Conservation (phyloP, 208 protist genomes). For the Tetramitus jugosus region DNA sequence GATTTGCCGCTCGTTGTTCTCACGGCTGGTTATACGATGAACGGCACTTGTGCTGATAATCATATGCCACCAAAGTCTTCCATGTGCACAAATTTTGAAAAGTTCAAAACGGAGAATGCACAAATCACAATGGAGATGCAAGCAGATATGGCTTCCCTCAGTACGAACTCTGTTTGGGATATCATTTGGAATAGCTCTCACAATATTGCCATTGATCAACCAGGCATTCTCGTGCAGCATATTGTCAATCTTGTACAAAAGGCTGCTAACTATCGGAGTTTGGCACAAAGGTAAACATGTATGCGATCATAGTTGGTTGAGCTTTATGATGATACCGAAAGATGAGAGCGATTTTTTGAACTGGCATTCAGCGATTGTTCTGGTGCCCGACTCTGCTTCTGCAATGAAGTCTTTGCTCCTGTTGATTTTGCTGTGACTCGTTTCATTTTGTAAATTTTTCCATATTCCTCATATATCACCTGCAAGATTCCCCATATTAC, state of each 20-base stretch:
- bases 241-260: not conserved
- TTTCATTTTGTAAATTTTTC: too few relatives aligned
- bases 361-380: too few relatives aligned
- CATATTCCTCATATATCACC: not conserved
- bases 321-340: too few relatives aligned
- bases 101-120: too few relatives aligned
- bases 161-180: not conserved
- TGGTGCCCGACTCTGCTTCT: too few relatives aligned
- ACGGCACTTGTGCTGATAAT: not conserved
- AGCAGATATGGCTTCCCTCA: not conserved
- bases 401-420: too few relatives aligned
- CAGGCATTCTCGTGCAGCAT: not conserved
- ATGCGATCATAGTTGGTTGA: too few relatives aligned
- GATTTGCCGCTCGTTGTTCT: not conserved
- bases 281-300: too few relatives aligned
- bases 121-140: not conserved
- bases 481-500: slow-evolving; percentile 1
- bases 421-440: not conserved
- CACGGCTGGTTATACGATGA: not conserved
- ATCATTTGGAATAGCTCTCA: not conserved
- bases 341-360: too few relatives aligned
- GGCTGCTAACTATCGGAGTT: too few relatives aligned
- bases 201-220: not conserved
- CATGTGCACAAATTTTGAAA: too few relatives aligned
- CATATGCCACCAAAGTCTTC: too few relatives aligned